Percentiles rank a stretch among this genome's conserved stretches.
Evolutionary conservation across 2,329 filamentous ascomycete species (phyloP).

Genomic region (Periconia sp.): DNA sequence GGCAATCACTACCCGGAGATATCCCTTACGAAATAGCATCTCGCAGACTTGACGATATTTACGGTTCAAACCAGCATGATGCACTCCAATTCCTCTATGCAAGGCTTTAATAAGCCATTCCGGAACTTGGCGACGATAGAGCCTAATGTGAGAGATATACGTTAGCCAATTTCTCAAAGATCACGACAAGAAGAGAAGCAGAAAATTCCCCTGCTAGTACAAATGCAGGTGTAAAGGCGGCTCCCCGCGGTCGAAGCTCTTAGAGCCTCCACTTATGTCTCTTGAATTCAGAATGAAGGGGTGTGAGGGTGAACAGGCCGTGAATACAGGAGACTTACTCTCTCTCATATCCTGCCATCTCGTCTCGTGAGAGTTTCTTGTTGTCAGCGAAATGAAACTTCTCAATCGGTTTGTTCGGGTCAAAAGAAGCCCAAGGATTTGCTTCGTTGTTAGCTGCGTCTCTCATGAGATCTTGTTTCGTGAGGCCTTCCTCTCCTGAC

Average conservation of each 20-base stretch:
- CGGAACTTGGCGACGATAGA: conserved; percentile 59
- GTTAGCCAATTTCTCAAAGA: no score
- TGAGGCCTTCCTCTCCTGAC: conserved; percentile 55
- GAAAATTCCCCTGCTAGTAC: no score
- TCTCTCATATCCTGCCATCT: conserved; percentile 62
- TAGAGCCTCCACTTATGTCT: no score
- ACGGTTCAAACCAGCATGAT: conserved; percentile 81
- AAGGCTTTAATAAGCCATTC: conserved; percentile 66
- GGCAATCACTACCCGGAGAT: conserved; percentile 72
- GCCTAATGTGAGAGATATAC: no score
- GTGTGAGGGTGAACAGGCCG: no score
- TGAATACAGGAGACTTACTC: no score
- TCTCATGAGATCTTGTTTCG: conserved; percentile 63
- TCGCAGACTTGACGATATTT: conserved; percentile 77
- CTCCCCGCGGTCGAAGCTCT: no score
- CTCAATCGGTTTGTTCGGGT: conserved; percentile 68
- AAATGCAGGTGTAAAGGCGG: no score
- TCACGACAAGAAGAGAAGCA: no score
- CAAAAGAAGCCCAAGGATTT: conserved; percentile 67
- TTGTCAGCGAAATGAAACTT: conserved; percentile 71
- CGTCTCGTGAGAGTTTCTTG: conserved; percentile 63
- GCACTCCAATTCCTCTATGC: conserved; percentile 72
- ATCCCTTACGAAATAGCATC: conserved; percentile 76
- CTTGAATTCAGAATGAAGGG: no score
- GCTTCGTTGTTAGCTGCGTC: conserved; percentile 63